Evolutionary conservation across 805 yeast species (phyloP).

Genomic region (Starmerella davenportii): DNA sequence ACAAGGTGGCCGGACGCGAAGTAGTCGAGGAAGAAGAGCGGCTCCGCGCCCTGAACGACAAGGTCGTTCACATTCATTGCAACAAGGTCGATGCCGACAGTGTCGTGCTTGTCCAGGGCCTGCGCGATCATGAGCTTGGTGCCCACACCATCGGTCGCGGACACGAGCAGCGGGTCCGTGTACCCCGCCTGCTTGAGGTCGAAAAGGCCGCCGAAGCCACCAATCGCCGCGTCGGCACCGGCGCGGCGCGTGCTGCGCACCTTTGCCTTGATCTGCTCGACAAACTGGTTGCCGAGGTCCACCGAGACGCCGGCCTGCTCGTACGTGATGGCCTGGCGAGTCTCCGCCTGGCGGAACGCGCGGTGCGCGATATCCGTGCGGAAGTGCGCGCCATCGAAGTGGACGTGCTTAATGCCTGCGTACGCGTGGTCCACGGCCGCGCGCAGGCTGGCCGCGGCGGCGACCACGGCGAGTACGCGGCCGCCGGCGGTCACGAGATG

Average conservation of each 20-base stretch:
- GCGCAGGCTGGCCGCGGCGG: constrained; percentile 55
- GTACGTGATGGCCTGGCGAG: constrained; percentile 42
- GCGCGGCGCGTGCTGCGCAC: constrained; percentile 86
- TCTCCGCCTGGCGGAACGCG: constrained; percentile 50
- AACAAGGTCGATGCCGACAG: constrained; percentile 97
- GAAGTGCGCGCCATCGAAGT: constrained; percentile 59
- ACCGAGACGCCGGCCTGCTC: constrained; percentile 96
- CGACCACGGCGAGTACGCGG: constrained; percentile 88
- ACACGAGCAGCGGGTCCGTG: constrained; percentile 59
- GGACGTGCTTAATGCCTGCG: constrained; percentile 58
- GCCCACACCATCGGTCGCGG: constrained; percentile 99
- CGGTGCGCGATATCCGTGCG: constrained; percentile 91
- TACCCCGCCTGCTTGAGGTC: constrained; percentile 82
- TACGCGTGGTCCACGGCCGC: constrained; percentile 79
- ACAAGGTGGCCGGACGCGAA: constrained; percentile 90
- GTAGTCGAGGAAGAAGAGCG: constrained; percentile 84
- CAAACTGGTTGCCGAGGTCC: constrained; percentile 81
- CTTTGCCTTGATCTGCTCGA: constrained; percentile 72
- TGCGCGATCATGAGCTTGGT: constrained; percentile 93
- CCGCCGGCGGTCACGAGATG: constrained; percentile 79
- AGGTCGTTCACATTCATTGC: constrained; percentile 98
- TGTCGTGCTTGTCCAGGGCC: constrained; percentile 67
- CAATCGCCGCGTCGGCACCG: constrained; percentile 95
- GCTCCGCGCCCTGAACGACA: constrained; percentile 98
- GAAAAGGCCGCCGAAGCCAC: constrained; percentile 96